phyloP scores from a whole-genome alignment of 441 rosid species.

The Gossypium schwendimanii region DNA sequence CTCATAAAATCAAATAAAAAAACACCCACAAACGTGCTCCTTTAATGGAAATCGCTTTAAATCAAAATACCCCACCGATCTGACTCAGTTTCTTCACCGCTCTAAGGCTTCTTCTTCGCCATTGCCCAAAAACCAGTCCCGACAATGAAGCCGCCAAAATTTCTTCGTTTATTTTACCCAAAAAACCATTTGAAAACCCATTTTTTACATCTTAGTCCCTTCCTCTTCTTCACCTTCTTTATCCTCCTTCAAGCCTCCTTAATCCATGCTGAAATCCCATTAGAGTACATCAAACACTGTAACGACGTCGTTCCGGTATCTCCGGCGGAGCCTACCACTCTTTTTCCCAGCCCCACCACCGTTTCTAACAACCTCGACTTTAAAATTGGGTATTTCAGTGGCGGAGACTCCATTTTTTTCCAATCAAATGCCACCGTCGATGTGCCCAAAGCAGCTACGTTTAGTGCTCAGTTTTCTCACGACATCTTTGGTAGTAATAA shows the following conservation, averaged over 20 bases:
- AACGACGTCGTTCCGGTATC: conserved; percentile 37
- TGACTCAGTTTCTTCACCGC: not conserved
- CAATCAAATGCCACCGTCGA: not conserved
- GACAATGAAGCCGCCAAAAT: conserved; percentile 27
- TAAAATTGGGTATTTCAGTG: conserved; percentile 40
- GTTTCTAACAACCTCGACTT: conserved; percentile 21
- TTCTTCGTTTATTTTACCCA: not conserved
- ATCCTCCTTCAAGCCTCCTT: conserved; percentile 20
- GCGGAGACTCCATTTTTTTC: conserved; percentile 38
- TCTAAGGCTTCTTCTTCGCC: not conserved
- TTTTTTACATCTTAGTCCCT: not conserved
- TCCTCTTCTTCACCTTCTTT: conserved; percentile 18
- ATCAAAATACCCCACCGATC: not conserved
- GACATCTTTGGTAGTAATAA: conserved; percentile 20
- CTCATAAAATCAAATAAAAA: not conserved
- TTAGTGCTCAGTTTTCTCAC: conserved; percentile 20
- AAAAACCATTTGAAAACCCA: conserved; percentile 9
- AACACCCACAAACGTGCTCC: not conserved
- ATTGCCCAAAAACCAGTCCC: not conserved
- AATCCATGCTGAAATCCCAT: conserved; percentile 14
- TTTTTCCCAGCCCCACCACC: not conserved
- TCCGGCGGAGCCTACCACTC: conserved; percentile 20
- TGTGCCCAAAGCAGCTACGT: conserved; percentile 23
- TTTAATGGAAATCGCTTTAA: not conserved
- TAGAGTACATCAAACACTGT: conserved; percentile 45